Evolutionary conservation across 2,329 filamentous ascomycete genomes (phyloP), one percentile per base, ranked within the genome.

Genomic region (Paraconiothyrium sp.): DNA sequence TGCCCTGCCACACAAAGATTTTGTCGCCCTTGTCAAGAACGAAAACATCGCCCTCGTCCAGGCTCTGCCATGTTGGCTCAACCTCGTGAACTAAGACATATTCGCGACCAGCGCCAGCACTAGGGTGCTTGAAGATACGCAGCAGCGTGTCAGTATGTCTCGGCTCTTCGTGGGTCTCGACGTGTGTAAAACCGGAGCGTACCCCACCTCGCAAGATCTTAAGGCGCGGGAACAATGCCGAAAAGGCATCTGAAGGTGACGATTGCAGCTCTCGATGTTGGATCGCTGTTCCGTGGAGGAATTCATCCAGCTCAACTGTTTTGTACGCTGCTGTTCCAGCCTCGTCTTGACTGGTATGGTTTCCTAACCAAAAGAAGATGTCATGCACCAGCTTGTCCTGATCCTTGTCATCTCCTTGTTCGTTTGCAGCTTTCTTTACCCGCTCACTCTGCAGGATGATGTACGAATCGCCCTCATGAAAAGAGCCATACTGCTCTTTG

Each of bases 1-100:
- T 83, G 54, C 89, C 89, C 78, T 91, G 89, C 89, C 89, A 91
- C 4, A 90, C 86, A 83, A 86, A 90, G 66, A 91, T 88, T 79
- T 90, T 90, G 54, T 85, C 80, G 27, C 84, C 84, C 56, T 82
- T 82, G 67, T 91, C 89, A 47, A 90, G 76, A 14, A 91, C 80
- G 66, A 90, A 91, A 2, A 90, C 89, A 69, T 91, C 89, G 56
- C 80, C 80, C 60, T 90, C 88, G 67, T 90, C 88, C 35, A 91
- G 81, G 68, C 86, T 90, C 67, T 80, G 69, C 84, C 86, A 89
- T 0, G 79, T 83, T 3, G 88, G 87, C 64, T 86, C 83, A 1
- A 91, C 89, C 73, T 91, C 89, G 71, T 88, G 81, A 10, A 90
- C 87, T 35, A 90, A 81, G 10, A 89, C 76, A 4, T 82, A 81